These are phyloP conservation scores for Talaromyces atroroseus DNA, from an alignment of 2,329 filamentous ascomycete genomes.

Conservation along the genomic window DNA sequence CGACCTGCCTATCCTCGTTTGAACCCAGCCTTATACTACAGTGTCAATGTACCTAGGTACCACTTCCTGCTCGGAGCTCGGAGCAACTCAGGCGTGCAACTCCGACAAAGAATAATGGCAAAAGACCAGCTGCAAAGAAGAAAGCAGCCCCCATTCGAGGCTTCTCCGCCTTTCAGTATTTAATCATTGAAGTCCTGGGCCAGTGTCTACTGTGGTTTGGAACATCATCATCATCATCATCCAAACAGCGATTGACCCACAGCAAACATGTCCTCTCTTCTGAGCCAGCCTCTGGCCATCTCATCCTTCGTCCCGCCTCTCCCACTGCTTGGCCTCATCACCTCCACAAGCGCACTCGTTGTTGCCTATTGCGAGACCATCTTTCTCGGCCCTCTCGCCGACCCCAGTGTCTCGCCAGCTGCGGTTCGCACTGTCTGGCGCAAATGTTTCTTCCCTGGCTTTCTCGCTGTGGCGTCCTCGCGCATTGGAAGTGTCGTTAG, in stretches of 20 bases:
- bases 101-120: background rate
- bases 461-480: background rate
- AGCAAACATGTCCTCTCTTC: constrained; percentile 1
- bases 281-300: background rate
- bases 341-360: constrained; percentile 5
- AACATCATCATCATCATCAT: background rate
- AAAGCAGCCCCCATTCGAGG: no score
- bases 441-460: background rate
- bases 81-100: background rate
- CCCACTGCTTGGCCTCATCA: constrained; percentile 5
- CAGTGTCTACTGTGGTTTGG: no score
- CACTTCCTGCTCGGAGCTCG: background rate
- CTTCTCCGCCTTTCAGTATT: no score
- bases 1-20: no score
- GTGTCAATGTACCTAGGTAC: no score
- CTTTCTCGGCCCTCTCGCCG: constrained; percentile 1
- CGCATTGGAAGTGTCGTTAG: constrained; percentile 3
- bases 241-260: background rate
- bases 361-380: constrained; percentile 4
- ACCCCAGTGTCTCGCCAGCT: background rate
- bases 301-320: constrained; percentile 4
- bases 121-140: no score
- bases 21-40: no score
- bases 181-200: no score
- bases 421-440: constrained; percentile 1